Evolutionary conservation across 1,139 yeast genomes (phyloP).

Genomic region (Yamadazyma songkhlaensis): DNA sequence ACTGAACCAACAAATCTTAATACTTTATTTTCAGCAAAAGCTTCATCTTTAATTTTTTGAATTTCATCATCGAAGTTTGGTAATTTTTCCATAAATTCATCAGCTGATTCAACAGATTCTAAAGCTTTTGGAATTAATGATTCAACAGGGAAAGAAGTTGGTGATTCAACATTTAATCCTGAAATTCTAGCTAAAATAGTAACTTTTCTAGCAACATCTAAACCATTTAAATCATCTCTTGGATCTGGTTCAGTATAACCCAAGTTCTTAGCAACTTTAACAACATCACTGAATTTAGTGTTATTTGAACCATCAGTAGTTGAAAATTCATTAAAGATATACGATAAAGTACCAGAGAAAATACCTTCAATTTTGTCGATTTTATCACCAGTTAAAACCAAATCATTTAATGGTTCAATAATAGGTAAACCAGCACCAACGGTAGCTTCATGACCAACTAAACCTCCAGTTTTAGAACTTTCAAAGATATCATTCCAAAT

Average conservation of each 20-base stretch:
- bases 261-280: conserved; percentile 76
- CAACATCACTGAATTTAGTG: conserved; percentile 85
- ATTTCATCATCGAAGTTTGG: conserved; percentile 82
- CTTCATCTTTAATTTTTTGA: conserved; percentile 73
- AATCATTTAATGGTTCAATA: conserved; percentile 81
- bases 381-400: conserved; percentile 89
- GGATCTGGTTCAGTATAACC: conserved; percentile 99
- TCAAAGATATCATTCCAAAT: conserved; percentile 77
- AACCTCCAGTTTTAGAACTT: conserved; percentile 58
- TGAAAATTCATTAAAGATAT: conserved; percentile 90
- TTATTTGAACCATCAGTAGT: conserved; percentile 54
- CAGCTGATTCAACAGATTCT: conserved; percentile 69
- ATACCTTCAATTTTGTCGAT: conserved; percentile 91
- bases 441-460: conserved; percentile 97
- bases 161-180: conserved; percentile 83
- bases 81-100: conserved; percentile 74
- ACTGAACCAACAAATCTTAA: conserved; percentile 91
- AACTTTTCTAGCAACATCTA: conserved; percentile 97
- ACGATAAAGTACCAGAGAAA: conserved; percentile 94
- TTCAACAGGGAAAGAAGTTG: conserved; percentile 93
- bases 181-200: conserved; percentile 92
- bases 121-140: conserved; percentile 86
- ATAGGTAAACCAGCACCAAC: conserved; percentile 99
- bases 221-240: conserved; percentile 95
- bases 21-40: conserved; percentile 80